Conservation (phyloP, 2,329 filamentous ascomycete genomes). For the Aquanectria penicillioides region DNA sequence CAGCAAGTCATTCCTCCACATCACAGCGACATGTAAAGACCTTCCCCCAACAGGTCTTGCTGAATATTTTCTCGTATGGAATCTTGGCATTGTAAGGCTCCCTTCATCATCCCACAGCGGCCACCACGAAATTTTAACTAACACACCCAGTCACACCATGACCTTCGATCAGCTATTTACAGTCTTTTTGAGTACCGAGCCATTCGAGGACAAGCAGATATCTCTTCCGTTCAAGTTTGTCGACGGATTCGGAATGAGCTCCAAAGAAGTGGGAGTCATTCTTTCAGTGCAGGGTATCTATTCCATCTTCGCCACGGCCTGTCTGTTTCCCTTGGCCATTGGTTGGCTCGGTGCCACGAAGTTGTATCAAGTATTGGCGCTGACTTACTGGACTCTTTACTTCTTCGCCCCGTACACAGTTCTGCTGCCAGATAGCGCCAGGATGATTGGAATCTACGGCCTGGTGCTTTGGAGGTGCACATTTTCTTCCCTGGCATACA, state of each 20-base stretch:
- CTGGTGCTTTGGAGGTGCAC: slow-evolving; percentile 93
- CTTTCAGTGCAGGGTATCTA: slow-evolving; percentile 90
- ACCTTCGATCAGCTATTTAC: slow-evolving; percentile 95
- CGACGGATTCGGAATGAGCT: slow-evolving; percentile 85
- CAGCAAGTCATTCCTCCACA: slow-evolving; percentile 38
- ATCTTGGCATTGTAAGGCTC: slow-evolving; percentile 96
- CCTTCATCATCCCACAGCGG: slow-evolving; percentile 43
- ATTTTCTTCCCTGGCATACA: slow-evolving; percentile 90
- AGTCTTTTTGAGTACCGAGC: slow-evolving; percentile 82
- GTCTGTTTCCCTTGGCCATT: slow-evolving; percentile 83
- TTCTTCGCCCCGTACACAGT: slow-evolving; percentile 89
- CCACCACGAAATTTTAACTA: slow-evolving; percentile 17
- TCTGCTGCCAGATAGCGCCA: slow-evolving; percentile 76
- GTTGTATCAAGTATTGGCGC: slow-evolving; percentile 82
- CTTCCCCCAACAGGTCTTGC: slow-evolving; percentile 70
- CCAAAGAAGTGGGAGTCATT: slow-evolving; percentile 86
- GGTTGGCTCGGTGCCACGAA: slow-evolving; percentile 79
- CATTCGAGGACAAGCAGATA: slow-evolving; percentile 59
- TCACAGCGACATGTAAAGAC: slow-evolving; percentile 69
- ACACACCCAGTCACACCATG: slow-evolving; percentile 82
- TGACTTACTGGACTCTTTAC: slow-evolving; percentile 89
- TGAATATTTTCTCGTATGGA: slow-evolving; percentile 90
- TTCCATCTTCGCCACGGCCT: slow-evolving; percentile 85
- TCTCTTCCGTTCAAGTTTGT: slow-evolving; percentile 87
- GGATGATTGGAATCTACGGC: slow-evolving; percentile 79